Base-by-base conservation (phyloP, 306 rosid species). In the Glycine tomentella region DNA sequence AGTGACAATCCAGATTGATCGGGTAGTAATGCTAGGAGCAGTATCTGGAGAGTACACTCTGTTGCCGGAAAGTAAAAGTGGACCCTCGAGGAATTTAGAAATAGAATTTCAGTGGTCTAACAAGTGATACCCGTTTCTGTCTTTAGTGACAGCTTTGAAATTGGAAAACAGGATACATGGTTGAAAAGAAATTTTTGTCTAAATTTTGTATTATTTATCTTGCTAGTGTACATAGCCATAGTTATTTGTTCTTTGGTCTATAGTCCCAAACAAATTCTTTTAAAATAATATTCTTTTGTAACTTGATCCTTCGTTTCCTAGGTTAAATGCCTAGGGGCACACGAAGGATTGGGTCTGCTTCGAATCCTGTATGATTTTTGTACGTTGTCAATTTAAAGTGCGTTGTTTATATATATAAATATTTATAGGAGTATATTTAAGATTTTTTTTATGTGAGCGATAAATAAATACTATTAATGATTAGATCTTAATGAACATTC, bases 101-200 rank as follows among this genome's bases (percentile, higher is more conserved):
- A 95, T 95, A 77, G 99, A 95, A 87, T 95, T 95, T 87, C 99
- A 95, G 69, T 93, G 99, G 99, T 95, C 98, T 58, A 95, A 91
- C 93, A 90, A 91, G 91, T 90, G 86, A 91, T 64, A 44, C 74
- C 31, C 53, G 25, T 38, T 44, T 20, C 45, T 51, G 64, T 68
- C 59, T 68, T 50, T 7, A 3, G 65, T 69, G 20, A 69, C 69
- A 78, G 61, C 87, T 72, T 79, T 77, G 81, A 33, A 33, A 78
- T 69, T 77, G 85, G 78, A 70, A 79, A 77, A 40, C 45, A 44
- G 77, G 84, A 86, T 68, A 65, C 74, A 69, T 75, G 77, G 52
- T 67, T 71, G 74, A 70, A 69, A 51, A 62, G 53, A 55, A 70
- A 6, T 74, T 85, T 87, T 84, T 86, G 75, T 78, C 79, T 4